Percentiles rank a stretch among this genome's conserved stretches.
phyloP scores from a whole-genome alignment of 495 filamentous ascomycete genomes.

The Aspergillus wentii region DNA sequence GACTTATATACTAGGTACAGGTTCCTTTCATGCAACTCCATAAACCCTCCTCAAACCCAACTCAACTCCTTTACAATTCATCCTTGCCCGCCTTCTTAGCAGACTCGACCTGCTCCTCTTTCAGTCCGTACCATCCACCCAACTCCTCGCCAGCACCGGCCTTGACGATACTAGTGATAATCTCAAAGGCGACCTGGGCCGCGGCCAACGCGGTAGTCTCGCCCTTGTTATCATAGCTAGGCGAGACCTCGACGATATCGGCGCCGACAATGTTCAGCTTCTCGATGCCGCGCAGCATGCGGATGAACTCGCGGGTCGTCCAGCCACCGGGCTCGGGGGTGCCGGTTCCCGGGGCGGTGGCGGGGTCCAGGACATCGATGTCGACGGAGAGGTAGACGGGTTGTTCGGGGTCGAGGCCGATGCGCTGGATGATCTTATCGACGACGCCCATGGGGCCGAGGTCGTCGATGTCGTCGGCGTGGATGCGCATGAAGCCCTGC shows the following conservation, averaged over 20 bases:
- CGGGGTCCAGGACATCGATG: slow-evolving; percentile 72
- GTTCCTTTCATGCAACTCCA: too few species aligned
- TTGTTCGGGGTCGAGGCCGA: slow-evolving; percentile 58
- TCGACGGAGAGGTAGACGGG: slow-evolving; percentile 71
- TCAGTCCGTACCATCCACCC: slow-evolving; percentile 40
- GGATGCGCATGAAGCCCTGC: slow-evolving; percentile 64
- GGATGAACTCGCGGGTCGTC: slow-evolving; percentile 68
- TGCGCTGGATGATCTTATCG: slow-evolving; percentile 49
- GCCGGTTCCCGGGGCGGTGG: slow-evolving; percentile 66
- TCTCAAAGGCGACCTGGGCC: slow-evolving; percentile 76
- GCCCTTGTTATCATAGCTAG: slow-evolving; percentile 76
- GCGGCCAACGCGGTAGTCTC: slow-evolving; percentile 84
- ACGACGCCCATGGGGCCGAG: slow-evolving; percentile 53
- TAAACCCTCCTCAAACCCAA: too few species aligned
- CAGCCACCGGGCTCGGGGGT: slow-evolving; percentile 72
- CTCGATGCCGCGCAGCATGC: slow-evolving; percentile 65
- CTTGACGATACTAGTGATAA: slow-evolving; percentile 78
- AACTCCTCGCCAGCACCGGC: slow-evolving; percentile 45
- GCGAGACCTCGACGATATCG: slow-evolving; percentile 82
- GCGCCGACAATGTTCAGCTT: slow-evolving; percentile 67
- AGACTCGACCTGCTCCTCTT: slow-evolving; percentile 19
- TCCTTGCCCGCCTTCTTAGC: slow-evolving; percentile 27
- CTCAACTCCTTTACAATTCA: too few species aligned
- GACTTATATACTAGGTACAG: too few species aligned
- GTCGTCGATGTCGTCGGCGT: slow-evolving; percentile 69